Conservation (phyloP, 148 eudicot genomes). For the Chenopodium quinoa region DNA sequence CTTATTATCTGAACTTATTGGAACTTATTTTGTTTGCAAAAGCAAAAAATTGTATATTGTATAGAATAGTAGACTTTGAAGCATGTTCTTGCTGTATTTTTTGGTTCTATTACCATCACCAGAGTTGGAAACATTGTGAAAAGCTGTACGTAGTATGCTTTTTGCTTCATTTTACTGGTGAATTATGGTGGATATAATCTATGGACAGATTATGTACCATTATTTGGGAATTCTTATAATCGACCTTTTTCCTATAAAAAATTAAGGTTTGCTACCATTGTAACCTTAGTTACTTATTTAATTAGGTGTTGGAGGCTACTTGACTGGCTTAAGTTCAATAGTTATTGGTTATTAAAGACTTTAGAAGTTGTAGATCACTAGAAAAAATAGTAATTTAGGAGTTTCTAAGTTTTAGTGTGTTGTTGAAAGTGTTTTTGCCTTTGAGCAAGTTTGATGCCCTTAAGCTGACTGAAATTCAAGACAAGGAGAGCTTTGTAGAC, state of each 20-base stretch:
- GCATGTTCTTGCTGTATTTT: neutral
- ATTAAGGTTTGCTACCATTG: neutral
- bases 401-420: neutral
- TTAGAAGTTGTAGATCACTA: neutral
- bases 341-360: neutral
- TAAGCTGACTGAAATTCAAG: neutral
- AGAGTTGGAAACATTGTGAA: neutral
- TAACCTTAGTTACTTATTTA: neutral
- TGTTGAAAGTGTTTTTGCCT: neutral
- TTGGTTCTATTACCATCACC: neutral
- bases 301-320: neutral
- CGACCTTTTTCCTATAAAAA: neutral
- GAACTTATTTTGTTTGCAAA: neutral
- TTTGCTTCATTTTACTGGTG: neutral
- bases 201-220: neutral
- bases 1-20: too few relatives aligned
- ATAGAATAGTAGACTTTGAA: neutral
- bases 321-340: neutral
- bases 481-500: neutral
- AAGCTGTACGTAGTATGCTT: neutral
- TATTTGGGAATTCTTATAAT: neutral
- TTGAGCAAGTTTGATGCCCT: neutral
- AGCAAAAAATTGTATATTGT: neutral
- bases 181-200: too few relatives aligned
- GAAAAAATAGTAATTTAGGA: too few relatives aligned